Conservation (phyloP, 306 rosid genomes). For the Dryas drummondii region DNA sequence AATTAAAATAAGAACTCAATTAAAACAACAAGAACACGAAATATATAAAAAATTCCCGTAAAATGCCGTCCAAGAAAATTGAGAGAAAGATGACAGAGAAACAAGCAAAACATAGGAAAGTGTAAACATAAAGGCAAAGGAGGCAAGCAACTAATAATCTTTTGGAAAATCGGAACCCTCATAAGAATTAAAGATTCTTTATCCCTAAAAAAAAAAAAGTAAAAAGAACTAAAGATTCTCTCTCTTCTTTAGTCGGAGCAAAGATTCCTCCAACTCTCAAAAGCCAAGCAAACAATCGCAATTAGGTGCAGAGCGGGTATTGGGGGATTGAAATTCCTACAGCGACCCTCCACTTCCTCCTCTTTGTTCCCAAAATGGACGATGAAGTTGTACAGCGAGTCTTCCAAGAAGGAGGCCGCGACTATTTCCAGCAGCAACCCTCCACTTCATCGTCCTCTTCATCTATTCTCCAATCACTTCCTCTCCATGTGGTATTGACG, state of each 20-base stretch:
- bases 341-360: background rate
- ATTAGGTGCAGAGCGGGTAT: conserved; percentile 5
- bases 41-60: too few species aligned
- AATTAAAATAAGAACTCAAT: too few species aligned
- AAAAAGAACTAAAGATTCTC: background rate
- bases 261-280: conserved; percentile 2
- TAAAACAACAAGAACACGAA: too few species aligned
- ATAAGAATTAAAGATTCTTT: background rate
- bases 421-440: conserved; percentile 83
- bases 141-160: background rate
- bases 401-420: conserved; percentile 99
- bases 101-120: conserved; percentile 8
- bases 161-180: background rate
- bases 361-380: conserved; percentile 47
- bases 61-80: background rate
- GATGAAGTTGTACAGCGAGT: conserved; percentile 93
- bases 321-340: conserved; percentile 21
- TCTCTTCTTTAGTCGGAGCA: conserved; percentile 7
- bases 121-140: background rate
- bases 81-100: background rate
- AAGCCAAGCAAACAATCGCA: background rate
- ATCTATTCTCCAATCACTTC: conserved; percentile 95
- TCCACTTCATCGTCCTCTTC: conserved; percentile 82
- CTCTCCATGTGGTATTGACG: conserved; percentile 84
- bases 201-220: background rate